A percentile compares a stretch with the other conserved stretches of the same genome.
These are phyloP conservation scores for Priceomyces castillae DNA, from an alignment of 805 yeast genomes.

Conservation along the genomic window DNA sequence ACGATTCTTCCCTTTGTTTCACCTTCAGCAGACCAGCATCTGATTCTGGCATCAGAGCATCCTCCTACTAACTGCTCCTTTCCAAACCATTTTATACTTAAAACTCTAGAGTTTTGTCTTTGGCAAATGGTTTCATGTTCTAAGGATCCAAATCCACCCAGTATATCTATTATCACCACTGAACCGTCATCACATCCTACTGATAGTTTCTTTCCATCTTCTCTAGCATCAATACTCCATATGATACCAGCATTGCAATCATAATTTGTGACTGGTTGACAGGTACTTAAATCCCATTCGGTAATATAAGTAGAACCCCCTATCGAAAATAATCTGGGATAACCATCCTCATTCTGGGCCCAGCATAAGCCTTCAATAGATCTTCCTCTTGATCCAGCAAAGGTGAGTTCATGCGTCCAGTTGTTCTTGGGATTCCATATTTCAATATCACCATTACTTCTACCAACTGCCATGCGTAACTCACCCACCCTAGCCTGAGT, in stretches of 20 bases:
- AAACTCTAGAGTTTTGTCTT: conserved; percentile 78
- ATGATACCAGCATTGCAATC: conserved; percentile 92
- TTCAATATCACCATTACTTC: conserved; percentile 93
- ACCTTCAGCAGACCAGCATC: conserved; percentile 67
- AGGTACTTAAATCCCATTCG: conserved; percentile 84
- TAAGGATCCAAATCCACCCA: conserved; percentile 80
- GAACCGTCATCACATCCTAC: conserved; percentile 96
- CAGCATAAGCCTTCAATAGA: conserved; percentile 89
- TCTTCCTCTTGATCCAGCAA: conserved; percentile 78
- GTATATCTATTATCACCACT: conserved; percentile 77
- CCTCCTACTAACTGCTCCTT: conserved; percentile 78
- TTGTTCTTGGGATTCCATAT: conserved; percentile 85
- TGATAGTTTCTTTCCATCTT: conserved; percentile 61
- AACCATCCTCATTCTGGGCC: conserved; percentile 50
- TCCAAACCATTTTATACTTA: conserved; percentile 74
- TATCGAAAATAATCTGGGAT: conserved; percentile 78
- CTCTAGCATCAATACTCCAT: conserved; percentile 79
- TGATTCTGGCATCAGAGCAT: conserved; percentile 89
- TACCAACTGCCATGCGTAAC: conserved; percentile 82
- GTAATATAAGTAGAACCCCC: conserved; percentile 91
- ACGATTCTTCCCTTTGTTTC: conserved; percentile 62
- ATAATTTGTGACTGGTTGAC: conserved; percentile 68
- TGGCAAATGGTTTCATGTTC: conserved; percentile 76
- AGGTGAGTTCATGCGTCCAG: conserved; percentile 73
- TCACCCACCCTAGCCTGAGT: conserved; percentile 43